A percentile compares a stretch with the other conserved stretches of the same genome.
Evolutionary conservation across 2,329 filamentous ascomycete genomes (phyloP).

Genomic region (Ophiostoma quercus): DNA sequence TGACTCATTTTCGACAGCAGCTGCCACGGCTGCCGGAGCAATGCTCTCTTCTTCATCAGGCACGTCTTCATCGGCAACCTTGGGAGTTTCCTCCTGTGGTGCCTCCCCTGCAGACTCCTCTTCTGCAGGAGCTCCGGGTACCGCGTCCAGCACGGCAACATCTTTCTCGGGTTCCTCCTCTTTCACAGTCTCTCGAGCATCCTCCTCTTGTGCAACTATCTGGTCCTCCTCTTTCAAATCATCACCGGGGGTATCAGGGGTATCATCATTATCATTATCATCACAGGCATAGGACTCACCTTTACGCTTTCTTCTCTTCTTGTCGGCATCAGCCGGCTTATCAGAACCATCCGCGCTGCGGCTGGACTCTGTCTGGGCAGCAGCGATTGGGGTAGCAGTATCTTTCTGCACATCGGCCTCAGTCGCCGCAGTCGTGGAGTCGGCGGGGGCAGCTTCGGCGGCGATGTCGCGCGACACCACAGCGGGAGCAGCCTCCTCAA

Average conservation of each 20-base stretch:
- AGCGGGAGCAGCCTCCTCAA: background rate
- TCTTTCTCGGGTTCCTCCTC: background rate
- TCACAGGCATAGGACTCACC: conserved; percentile 13
- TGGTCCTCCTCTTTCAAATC: conserved; percentile 16
- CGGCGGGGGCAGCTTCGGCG: background rate
- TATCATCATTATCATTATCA: conserved; percentile 17
- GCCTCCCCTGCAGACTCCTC: conserved; percentile 10
- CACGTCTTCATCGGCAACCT: background rate
- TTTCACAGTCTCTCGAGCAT: conserved; percentile 14
- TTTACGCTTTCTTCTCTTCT: conserved; percentile 14
- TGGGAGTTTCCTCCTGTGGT: background rate
- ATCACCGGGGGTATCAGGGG: conserved; percentile 14
- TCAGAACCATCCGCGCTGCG: conserved; percentile 4
- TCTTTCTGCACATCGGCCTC: background rate
- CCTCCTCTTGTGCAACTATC: conserved; percentile 14
- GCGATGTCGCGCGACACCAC: background rate
- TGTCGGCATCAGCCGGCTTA: conserved; percentile 11
- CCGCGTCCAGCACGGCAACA: background rate
- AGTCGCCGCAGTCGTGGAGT: background rate
- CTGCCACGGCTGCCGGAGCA: conserved; percentile 10
- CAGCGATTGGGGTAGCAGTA: background rate
- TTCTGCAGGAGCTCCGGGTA: conserved; percentile 6
- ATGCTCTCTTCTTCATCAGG: conserved; percentile 4
- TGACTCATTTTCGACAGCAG: conserved; percentile 1
- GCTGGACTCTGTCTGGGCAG: background rate